Evolutionary conservation across 352 stramenopile species (phyloP), one percentile per base, ranked within the genome.

Genomic region (Globisporangium barbulae): DNA sequence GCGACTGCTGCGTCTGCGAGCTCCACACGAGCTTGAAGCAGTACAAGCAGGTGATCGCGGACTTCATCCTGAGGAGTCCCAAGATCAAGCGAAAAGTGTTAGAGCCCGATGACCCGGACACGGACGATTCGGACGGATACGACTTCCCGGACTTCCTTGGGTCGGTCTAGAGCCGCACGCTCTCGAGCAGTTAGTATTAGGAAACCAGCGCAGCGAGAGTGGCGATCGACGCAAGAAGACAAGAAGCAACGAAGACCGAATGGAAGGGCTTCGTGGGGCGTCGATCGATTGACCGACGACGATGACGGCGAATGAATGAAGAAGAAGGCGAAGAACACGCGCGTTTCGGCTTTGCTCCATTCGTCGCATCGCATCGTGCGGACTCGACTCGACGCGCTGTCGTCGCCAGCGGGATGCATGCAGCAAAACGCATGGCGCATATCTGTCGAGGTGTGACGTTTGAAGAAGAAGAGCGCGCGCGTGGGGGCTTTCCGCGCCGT

Each of bases 21-120:
- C 73, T 91, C 31, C 72, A 70, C 53, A 48, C 63, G 22, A 73
- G 83, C 39, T 50, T 91, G 30, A 66, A 70, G 19, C 74, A 72
- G 67, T 91, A 90, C 69, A 70, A 85, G 61, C 59, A 59, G 19
- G 81, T 91, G 31, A 82, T 84, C 17, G 69, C 69, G 21, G 72
- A 85, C 55, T 91, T 89, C 64, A 81, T 90, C 53, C 58, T 76
- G 60, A 73, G 70, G 25, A 90, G 72, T 65, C 82, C 75, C 28
- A 72, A 74, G 50, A 77, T 81, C 64, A 78, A 81, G 65, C 74
- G 72, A 61, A 65, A 60, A 57, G 61, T 66, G 30, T 19, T 54
- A 25, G 49, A 67, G 21, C 57, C 63, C 19, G 49, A 64, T 37
- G 63, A 65, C 19, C 49, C 58, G 49, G 56, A 66, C 44, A 59